A percentile compares a stretch with the other conserved stretches of the same genome.
phyloP scores from a whole-genome alignment of 225 moss, liverwort and hornwort species.

The Antitrichia curtipendula region DNA sequence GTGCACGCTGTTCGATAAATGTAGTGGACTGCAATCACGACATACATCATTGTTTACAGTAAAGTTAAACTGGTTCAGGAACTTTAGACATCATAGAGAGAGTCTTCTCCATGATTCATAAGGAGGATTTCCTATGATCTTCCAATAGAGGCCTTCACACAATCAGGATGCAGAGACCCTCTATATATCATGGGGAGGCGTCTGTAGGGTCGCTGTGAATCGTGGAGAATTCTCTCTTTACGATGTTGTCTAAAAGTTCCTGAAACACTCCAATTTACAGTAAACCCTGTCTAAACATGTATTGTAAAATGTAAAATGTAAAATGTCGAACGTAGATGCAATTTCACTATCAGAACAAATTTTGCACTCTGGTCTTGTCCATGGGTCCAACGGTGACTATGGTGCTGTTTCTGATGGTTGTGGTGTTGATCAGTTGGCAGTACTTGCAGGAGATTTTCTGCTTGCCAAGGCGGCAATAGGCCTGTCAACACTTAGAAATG shows the following conservation, averaged over 20 bases:
- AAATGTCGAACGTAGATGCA: neutral
- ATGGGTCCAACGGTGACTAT: neutral
- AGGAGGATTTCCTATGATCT: neutral
- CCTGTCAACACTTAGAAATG: conserved; percentile 52
- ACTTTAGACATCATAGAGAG: neutral
- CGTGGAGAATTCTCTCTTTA: neutral
- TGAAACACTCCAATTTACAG: neutral
- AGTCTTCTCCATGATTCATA: neutral
- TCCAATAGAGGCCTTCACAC: neutral
- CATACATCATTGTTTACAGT: neutral
- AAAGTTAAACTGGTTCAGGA: neutral
- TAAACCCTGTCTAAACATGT: neutral
- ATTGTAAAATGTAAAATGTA: neutral
- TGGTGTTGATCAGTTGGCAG: conserved; percentile 55
- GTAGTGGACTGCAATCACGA: neutral
- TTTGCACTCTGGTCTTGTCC: neutral
- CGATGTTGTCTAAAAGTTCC: neutral
- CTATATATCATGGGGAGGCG: neutral
- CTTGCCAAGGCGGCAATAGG: conserved; percentile 74
- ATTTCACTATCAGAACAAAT: neutral
- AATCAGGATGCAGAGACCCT: neutral
- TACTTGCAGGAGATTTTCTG: conserved; percentile 84
- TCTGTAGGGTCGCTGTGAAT: neutral
- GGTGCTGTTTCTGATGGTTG: neutral
- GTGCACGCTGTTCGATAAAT: neutral